Percentiles rank a stretch among this genome's conserved stretches.
These are phyloP conservation scores for Fagopyrum tataricum DNA, from an alignment of 148 eudicot genomes.

Conservation along the genomic window DNA sequence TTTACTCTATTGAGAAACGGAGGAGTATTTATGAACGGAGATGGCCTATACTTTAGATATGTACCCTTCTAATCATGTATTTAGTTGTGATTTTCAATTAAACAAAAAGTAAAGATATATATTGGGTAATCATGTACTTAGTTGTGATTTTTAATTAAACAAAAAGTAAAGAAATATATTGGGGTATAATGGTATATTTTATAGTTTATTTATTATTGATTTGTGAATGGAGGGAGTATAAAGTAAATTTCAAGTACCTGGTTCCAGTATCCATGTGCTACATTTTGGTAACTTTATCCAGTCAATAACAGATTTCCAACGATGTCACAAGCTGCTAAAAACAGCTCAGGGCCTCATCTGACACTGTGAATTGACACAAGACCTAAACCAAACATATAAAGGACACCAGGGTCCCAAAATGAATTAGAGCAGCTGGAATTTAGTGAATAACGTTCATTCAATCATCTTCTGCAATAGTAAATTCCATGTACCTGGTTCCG, in stretches of 20 bases:
- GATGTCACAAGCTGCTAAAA: background rate
- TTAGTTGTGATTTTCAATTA: no score
- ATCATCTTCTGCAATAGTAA: background rate
- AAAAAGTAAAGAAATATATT: background rate
- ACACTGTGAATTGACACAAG: background rate
- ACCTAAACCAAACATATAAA: background rate
- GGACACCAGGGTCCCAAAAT: background rate
- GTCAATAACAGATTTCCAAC: background rate
- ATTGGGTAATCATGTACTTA: no score
- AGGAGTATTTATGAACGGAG: no score
- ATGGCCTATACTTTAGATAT: no score
- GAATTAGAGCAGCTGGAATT: slow-evolving; percentile 3
- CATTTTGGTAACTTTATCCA: background rate
- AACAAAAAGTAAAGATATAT: no score
- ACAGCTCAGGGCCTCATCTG: background rate
- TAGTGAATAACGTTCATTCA: background rate
- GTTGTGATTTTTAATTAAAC: background rate
- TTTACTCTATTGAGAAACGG: no score
- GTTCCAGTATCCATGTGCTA: background rate
- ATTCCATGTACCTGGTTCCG: slow-evolving; percentile 5
- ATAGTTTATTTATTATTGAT: no score
- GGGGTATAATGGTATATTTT: background rate
- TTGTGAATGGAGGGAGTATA: no score
- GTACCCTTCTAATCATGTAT: no score
- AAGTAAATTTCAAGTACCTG: background rate